Evolutionary conservation across 768 basidiomycete genomes (phyloP), one percentile per base, ranked within the genome.

Genomic region (Strobilomyces echinocephalus): DNA sequence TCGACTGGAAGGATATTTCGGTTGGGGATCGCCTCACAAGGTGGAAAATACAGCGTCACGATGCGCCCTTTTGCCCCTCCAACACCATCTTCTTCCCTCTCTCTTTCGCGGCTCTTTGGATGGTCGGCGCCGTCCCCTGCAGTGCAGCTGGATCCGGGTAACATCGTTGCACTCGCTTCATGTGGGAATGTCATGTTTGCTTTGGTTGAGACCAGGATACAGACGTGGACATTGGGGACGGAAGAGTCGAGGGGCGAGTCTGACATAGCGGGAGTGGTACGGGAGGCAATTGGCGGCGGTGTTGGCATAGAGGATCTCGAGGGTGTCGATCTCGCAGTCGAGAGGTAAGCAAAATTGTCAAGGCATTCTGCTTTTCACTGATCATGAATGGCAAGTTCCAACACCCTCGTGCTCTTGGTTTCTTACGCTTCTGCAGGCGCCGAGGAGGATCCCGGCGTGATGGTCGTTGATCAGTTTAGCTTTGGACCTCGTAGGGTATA

Each of bases 1-100:
- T 83, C 86, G 2, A 71, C 69, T 28, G 89, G 89, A 15, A 76
- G 74, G 30, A 71, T 90, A 41, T 87, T 85, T 61, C 81, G 85
- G 14, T 65, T 91, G 26, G 71, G 73, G 6, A 71, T 91, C 8
- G 79, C 84, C 2, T 84, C 87, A 1, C 77, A 82, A 18, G 84
- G 84, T 30, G 87, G 87, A 40, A 86, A 82, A 67, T 76, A 84
- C 45, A 81, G 84, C 41, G 64, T 89, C 15, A 74, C 79, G 1
- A 69, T 74, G 3, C 83, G 79, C 35, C 62, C 69, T n/a, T 90
- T 90, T 67, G 76, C 85, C 11, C 66, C 60, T 39, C 80, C 78
- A 20, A 79, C 81, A 4, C 28, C 63, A 2, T 69, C 77, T 11
- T 69, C 75, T 14, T 63, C 75, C 1, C 66, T 78, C 8, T 78